phyloP scores from a whole-genome alignment of 208 protist genomes.

The Entamoeba invadens region DNA sequence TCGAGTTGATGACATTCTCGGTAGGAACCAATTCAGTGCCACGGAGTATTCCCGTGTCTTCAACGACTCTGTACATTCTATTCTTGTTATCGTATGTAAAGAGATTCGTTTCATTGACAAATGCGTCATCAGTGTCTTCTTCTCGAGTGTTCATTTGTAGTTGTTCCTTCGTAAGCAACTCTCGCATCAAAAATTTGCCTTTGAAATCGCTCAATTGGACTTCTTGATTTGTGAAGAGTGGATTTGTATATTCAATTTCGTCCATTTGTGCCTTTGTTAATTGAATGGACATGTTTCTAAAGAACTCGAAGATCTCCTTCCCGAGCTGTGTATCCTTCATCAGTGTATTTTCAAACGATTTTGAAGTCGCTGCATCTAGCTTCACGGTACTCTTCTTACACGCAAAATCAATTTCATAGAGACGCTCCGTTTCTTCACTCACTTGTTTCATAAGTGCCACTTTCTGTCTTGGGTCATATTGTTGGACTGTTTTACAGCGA shows the following conservation, averaged over 20 bases:
- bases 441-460: not conserved
- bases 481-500: not conserved
- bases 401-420: not conserved
- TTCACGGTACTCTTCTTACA: not conserved
- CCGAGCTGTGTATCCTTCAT: not conserved
- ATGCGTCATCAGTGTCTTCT: not conserved
- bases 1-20: not conserved
- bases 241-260: not conserved
- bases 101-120: not conserved
- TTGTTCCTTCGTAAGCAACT: not conserved
- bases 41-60: not conserved
- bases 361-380: not conserved
- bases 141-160: not conserved
- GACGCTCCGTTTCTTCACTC: not conserved
- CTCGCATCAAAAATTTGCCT: not conserved
- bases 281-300: not conserved
- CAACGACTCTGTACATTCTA: not conserved
- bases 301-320: not conserved
- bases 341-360: not conserved
- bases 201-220: not conserved
- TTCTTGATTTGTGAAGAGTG: not conserved
- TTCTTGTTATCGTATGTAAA: not conserved
- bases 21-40: not conserved
- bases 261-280: not conserved
- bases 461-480: not conserved